Percentiles rank a stretch among this genome's conserved stretches.
These are phyloP conservation scores for Coniferiporia sulphurascens DNA, from an alignment of 1,284 basidiomycete species.

Conservation along the genomic window DNA sequence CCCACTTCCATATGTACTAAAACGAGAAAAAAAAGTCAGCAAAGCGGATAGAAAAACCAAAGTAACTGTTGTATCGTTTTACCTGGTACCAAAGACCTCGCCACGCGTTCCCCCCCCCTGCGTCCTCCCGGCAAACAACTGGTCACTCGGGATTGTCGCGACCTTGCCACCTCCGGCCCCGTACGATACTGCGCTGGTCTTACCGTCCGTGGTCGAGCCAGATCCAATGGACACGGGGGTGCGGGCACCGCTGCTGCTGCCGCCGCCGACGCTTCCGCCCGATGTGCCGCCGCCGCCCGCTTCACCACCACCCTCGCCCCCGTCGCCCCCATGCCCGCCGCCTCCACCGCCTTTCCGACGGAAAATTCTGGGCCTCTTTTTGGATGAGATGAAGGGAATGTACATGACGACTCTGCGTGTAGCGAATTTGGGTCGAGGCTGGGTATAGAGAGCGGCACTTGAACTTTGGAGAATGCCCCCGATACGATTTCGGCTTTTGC, in stretches of 20 bases:
- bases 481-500: neutral
- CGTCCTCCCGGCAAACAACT: slow-evolving; percentile 37
- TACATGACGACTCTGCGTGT: slow-evolving; percentile 24
- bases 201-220: slow-evolving; percentile 1
- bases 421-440: neutral
- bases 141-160: slow-evolving; percentile 35
- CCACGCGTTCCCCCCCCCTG: slow-evolving; percentile 38
- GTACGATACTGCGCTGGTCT: slow-evolving; percentile 26
- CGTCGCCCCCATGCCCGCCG: neutral
- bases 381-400: slow-evolving; percentile 29
- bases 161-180: slow-evolving; percentile 33
- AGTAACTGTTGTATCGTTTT: neutral
- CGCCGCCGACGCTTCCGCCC: slow-evolving; percentile 21
- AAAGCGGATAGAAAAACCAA: neutral
- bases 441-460: neutral
- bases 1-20: slow-evolving; percentile 53
- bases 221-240: slow-evolving; percentile 18
- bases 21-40: neutral
- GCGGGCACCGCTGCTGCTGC: slow-evolving; percentile 22
- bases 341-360: slow-evolving; percentile 26
- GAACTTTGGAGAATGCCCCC: neutral
- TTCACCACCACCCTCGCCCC: slow-evolving; percentile 22
- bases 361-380: neutral
- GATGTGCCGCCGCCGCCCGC: slow-evolving; percentile 22
- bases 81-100: slow-evolving; percentile 35